A percentile compares a stretch with the other conserved stretches of the same genome.
Evolutionary conservation across 148 eudicot species (phyloP).

Genomic region (Camellia japonica): DNA sequence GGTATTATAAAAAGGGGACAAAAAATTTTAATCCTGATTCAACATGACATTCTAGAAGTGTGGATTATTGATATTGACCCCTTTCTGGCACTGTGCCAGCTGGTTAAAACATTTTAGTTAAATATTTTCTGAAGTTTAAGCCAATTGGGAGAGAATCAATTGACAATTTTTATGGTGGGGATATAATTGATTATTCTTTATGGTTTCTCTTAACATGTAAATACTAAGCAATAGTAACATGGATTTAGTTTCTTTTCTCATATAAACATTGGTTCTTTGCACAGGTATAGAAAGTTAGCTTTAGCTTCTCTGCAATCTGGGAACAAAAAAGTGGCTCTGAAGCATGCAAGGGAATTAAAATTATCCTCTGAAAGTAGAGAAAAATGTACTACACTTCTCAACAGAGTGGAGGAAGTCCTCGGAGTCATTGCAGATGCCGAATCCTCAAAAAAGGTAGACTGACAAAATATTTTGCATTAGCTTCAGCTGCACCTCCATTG

Average conservation of each 20-base stretch:
- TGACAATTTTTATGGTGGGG: neutral
- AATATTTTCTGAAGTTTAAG: neutral
- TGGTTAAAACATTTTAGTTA: neutral
- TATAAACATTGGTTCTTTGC: slow-evolving; percentile 9
- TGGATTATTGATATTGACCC: too few relatives aligned
- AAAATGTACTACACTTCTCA: slow-evolving; percentile 44
- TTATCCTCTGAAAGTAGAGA: slow-evolving; percentile 68
- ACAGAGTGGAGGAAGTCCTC: slow-evolving; percentile 78
- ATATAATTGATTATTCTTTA: neutral
- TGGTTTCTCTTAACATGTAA: neutral
- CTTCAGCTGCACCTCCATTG: neutral
- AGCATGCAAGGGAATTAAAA: slow-evolving; percentile 76
- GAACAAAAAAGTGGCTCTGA: slow-evolving; percentile 55
- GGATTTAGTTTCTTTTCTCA: neutral
- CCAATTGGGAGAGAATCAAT: neutral
- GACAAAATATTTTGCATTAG: slow-evolving; percentile 5
- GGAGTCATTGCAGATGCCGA: slow-evolving; percentile 65
- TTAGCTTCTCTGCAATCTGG: slow-evolving; percentile 62
- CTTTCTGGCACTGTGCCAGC: neutral
- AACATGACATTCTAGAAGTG: neutral
- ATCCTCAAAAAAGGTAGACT: slow-evolving; percentile 71
- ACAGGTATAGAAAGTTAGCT: slow-evolving; percentile 62
- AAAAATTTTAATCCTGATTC: neutral
- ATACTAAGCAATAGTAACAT: neutral
- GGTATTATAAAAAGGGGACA: neutral